These are phyloP conservation scores for Hemisphaericaspora nanyangensis DNA, from an alignment of 805 yeast species.

Conservation along the genomic window DNA sequence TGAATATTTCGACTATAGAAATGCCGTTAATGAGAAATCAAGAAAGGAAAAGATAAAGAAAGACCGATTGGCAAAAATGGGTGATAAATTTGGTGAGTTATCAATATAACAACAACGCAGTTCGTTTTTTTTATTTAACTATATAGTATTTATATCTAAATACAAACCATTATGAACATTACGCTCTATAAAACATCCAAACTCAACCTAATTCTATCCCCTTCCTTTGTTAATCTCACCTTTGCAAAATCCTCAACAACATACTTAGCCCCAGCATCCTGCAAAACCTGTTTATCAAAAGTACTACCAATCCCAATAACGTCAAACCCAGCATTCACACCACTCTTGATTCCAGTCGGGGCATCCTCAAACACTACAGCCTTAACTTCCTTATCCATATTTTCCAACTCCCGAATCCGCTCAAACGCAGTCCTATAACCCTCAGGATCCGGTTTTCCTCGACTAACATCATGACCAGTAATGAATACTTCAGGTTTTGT, in stretches of 20 bases:
- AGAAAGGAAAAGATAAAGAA: constrained; percentile 34
- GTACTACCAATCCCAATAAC: constrained; percentile 19
- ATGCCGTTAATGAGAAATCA: constrained; percentile 26
- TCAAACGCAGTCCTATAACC: constrained; percentile 13
- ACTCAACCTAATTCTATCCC: not conserved
- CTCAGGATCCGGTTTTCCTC: constrained; percentile 19
- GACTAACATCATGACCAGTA: constrained; percentile 17
- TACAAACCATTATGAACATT: too few relatives aligned
- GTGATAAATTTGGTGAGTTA: constrained; percentile 30
- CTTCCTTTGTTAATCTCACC: constrained; percentile 1
- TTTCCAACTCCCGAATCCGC: not conserved
- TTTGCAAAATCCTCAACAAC: constrained; percentile 15
- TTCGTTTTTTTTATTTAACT: not conserved
- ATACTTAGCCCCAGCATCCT: constrained; percentile 15
- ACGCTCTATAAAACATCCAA: constrained; percentile 1
- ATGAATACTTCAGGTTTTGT: constrained; percentile 14
- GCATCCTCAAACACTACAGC: constrained; percentile 20
- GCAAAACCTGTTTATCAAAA: constrained; percentile 12
- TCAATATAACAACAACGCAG: too few relatives aligned
- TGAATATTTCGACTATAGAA: constrained; percentile 13
- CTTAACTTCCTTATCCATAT: not conserved
- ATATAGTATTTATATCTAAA: too few relatives aligned
- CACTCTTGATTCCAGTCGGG: constrained; percentile 17
- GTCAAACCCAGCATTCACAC: constrained; percentile 15
- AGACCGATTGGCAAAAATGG: constrained; percentile 32